A percentile compares a stretch with the other conserved stretches of the same genome.
Evolutionary conservation across 495 filamentous ascomycete species (phyloP).

Genomic region (Penicillium pulvis): DNA sequence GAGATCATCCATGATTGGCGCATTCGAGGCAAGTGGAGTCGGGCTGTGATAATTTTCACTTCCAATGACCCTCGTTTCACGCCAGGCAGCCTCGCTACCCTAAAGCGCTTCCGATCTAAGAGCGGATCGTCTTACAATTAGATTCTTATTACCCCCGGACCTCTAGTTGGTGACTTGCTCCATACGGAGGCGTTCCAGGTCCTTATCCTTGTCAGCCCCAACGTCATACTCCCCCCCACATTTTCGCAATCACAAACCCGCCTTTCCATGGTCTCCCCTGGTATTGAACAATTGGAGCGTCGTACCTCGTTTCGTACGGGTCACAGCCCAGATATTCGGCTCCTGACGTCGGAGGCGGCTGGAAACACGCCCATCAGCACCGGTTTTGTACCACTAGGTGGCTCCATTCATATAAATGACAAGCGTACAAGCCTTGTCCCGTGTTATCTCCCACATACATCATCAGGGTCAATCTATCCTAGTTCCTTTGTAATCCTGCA

Average conservation of each 20-base stretch:
- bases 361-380: conserved; percentile 1
- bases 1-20: conserved; percentile 18
- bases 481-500: conserved; percentile 12
- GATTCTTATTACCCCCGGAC: not conserved
- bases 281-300: conserved; percentile 3
- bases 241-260: not conserved
- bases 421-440: conserved; percentile 11
- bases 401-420: conserved; percentile 23
- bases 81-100: not conserved
- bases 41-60: not conserved
- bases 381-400: conserved; percentile 16
- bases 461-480: conserved; percentile 24
- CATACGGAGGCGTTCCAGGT: conserved; percentile 20
- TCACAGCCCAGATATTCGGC: not conserved
- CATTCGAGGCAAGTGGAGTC: not conserved
- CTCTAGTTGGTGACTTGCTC: not conserved
- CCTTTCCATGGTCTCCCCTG: conserved; percentile 6
- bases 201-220: conserved; percentile 10
- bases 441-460: conserved; percentile 21
- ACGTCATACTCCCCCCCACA: conserved; percentile 22
- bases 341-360: conserved; percentile 38
- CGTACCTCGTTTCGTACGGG: conserved; percentile 1
- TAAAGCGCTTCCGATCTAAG: conserved; percentile 3
- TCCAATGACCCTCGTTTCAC: not conserved
- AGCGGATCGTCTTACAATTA: conserved; percentile 1